Base-by-base conservation (phyloP, 225 moss, liverwort and hornwort species). In the Climacium dendroides region DNA sequence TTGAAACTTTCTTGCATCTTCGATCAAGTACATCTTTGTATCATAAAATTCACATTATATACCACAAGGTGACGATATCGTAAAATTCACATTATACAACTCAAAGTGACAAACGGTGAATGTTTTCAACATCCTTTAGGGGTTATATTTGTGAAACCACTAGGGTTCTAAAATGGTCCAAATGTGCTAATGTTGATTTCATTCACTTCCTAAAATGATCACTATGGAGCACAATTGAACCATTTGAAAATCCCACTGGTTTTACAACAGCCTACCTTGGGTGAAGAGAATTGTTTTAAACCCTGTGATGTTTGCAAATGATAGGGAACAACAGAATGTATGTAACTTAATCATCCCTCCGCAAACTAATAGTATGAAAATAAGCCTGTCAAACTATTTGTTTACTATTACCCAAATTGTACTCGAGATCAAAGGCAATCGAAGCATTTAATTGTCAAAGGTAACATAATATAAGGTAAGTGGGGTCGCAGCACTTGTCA, bases 1-100 rank as follows among this genome's bases (percentile, higher is more conserved):
- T 32, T 74, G 13, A 5, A 13, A 52, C 13, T 19, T 8, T 74
- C 34, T 50, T 74, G 8, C 50, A 74, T 7, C 47, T 34, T 74
- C n/a, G n/a, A n/a, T n/a, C 34, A 20, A 50, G 3, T 7, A 50
- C 50, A 32, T 74, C 32, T 74, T 74, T 18, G 6, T 32, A 34
- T 13, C 34, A 7, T 20, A 22, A 48, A 8, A 74, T 8, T 34
- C 52, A 34, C 13, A 74, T 34, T 50, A 3, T 22, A 20, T 3
- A 52, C 13, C 5, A 50, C 0, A 0, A 74, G 20, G 7, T 74
- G 7, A 32, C 1, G 45, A n/a, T n/a, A n/a, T n/a, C n/a, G n/a
- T n/a, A n/a, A n/a, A n/a, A n/a, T n/a, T n/a, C n/a, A n/a, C n/a
- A n/a, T n/a, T n/a, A n/a, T n/a, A n/a, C n/a, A n/a, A n/a, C n/a